phyloP scores from a whole-genome alignment of 495 filamentous ascomycete species.

The Hamigera avellanea region DNA sequence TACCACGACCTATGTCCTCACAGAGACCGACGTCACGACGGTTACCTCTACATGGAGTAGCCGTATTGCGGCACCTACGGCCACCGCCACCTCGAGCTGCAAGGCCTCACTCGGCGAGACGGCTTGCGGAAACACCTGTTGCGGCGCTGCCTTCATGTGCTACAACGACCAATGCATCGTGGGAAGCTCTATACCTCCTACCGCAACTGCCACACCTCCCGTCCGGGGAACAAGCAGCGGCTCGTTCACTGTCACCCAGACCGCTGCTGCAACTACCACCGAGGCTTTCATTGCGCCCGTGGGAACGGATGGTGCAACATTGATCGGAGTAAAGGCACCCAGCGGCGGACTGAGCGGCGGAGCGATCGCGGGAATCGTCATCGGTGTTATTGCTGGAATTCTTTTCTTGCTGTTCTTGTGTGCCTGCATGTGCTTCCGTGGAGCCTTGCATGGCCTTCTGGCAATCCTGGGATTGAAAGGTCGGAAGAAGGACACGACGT shows the following conservation, averaged over 20 bases:
- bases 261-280: conserved; percentile 44
- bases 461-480: conserved; percentile 53
- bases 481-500: conserved; percentile 40
- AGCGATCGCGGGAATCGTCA: conserved; percentile 91
- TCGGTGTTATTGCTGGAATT: conserved; percentile 71
- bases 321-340: conserved; percentile 31
- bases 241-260: conserved; percentile 40
- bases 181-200: conserved; percentile 29
- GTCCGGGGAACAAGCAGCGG: conserved; percentile 60
- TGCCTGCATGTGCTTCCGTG: conserved; percentile 60
- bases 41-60: conserved; percentile 58
- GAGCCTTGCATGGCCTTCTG: conserved; percentile 49
- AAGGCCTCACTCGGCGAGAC: conserved; percentile 45
- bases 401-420: conserved; percentile 61
- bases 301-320: conserved; percentile 35
- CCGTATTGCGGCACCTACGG: conserved; percentile 25
- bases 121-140: conserved; percentile 66
- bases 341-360: conserved; percentile 56
- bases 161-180: conserved; percentile 23
- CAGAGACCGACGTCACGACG: conserved; percentile 55
- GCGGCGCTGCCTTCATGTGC: conserved; percentile 61
- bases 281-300: conserved; percentile 47
- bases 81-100: conserved; percentile 40
- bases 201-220: conserved; percentile 39
- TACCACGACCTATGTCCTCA: conserved; percentile 53